Base-by-base conservation (phyloP, 2,329 filamentous ascomycete genomes). In the Xylaria sp. region DNA sequence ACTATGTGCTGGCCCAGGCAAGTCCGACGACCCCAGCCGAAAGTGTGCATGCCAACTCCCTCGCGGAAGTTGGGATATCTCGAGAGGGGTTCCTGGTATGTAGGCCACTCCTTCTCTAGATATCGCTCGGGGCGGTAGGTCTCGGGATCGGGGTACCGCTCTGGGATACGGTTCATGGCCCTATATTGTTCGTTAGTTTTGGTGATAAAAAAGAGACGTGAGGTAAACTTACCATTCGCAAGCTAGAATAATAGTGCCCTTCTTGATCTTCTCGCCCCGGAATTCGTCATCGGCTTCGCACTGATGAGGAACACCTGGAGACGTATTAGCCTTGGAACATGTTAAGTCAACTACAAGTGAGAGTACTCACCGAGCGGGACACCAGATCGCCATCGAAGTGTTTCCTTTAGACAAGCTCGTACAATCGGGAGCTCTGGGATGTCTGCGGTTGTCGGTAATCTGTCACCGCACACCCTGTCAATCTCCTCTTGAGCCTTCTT, bases 1-100 rank as follows among this genome's bases (percentile, higher is more conserved):
- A 83, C 85, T 51, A 88, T 79, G 57, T 81, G 80, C 73, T 85
- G 82, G 4, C 84, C 85, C 3, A 86, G 78, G 66, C 85, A 88
- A 11, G 80, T 80, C 62, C 85, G 79, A 49, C 84, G 82, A 39
- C 85, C 85, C 76, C 80, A 87, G 34, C 85, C 85, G 67, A 88
- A 88, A 0, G 81, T 85, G 63, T 85, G 81, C 80, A 87, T 84
- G 44, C 79, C 80, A 1, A 75, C 72, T 44, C 79, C 79, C 68
- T 81, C 79, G 64, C 84, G 83, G 68, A 88, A 80, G 70, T 81
- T 85, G 13, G 86, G 85, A 67, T 82, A 87, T 58, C 80, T 78
- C 1, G 80, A 80, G n/a, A 88, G 78, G 0, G 85, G 85, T 67
- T 83, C 84, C 67, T 86, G 82, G 73, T 82, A 88, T 0, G 85